Percentiles rank a stretch among this genome's conserved stretches.
Evolutionary conservation across 257 asterid genomes (phyloP).

Genomic region (Ophiorrhiza pumila): DNA sequence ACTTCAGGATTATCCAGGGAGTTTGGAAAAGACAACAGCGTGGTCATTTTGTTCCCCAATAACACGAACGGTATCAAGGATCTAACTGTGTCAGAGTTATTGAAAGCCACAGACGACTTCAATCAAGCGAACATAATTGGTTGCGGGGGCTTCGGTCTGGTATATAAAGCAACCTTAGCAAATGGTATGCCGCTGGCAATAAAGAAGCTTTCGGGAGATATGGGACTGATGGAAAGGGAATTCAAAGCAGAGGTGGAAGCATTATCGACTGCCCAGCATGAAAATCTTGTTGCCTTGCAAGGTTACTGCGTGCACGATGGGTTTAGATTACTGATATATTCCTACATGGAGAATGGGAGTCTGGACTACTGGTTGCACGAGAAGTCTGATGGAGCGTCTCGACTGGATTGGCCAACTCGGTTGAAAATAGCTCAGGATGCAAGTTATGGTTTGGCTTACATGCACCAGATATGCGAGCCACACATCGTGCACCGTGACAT

Average conservation of each 20-base stretch:
- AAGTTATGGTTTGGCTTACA: constrained; percentile 83
- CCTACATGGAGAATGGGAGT: constrained; percentile 96
- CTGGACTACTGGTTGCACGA: constrained; percentile 95
- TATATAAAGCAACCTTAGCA: constrained; percentile 68
- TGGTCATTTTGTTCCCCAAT: constrained; percentile 72
- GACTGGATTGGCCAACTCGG: constrained; percentile 82
- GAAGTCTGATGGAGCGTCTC: constrained; percentile 71
- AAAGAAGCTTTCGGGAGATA: constrained; percentile 94
- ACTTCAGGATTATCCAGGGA: constrained; percentile 58
- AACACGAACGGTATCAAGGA: constrained; percentile 52
- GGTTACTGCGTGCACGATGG: constrained; percentile 96
- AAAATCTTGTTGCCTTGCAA: constrained; percentile 76
- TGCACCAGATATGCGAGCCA: constrained; percentile 89
- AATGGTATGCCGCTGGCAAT: constrained; percentile 79
- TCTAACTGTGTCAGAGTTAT: constrained; percentile 64
- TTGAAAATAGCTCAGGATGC: constrained; percentile 72
- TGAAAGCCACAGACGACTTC: constrained; percentile 87
- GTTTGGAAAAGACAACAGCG: constrained; percentile 58
- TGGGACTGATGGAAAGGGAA: constrained; percentile 93
- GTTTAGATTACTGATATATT: constrained; percentile 65
- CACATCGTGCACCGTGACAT: constrained; percentile 94
- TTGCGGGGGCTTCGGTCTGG: constrained; percentile 97
- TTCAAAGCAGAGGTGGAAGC: constrained; percentile 96
- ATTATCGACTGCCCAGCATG: constrained; percentile 88
- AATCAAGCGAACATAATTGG: constrained; percentile 86